Base-by-base conservation (phyloP, 768 basidiomycete genomes). In the Tubosaeta sp. region DNA sequence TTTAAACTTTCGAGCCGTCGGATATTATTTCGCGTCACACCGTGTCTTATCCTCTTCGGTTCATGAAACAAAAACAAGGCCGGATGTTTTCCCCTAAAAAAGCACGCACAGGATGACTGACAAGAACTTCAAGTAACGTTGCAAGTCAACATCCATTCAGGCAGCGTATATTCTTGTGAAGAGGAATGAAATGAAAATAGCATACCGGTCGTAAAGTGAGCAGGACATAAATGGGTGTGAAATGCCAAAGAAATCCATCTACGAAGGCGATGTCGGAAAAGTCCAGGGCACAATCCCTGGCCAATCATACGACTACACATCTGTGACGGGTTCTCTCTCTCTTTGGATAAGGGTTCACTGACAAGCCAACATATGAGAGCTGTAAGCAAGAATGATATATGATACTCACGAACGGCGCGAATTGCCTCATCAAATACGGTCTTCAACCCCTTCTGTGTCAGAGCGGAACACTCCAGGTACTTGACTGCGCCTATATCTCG, bases 351-450 rank as follows among this genome's bases (percentile, higher is more conserved):
- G 89, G 89, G 69, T 91, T 86, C 70, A 92, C 90, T 92, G 59
- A 7, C 16, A 51, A 22, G 18, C 41, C 38, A 43, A 46, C 27
- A 34, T 10, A 46, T 59, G 32, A 61, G 49, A 43, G 36, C 48
- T 27, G 32, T 30, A 47, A 46, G 41, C 25, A 9, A 34, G 8
- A 30, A 57, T 39, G 25, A 40, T 31, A 38, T 38, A 6, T 12
- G 46, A 32, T 31, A 86, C 90, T 82, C 69, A 93, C 90, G 75
- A 60, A 98, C 95, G 49, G 93, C 92, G 48, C 96, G 84, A 63
- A 99, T 98, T 38, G 96, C 96, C 72, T 98, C 96, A 69, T 98
- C 96, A 67, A 99, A 99, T 39, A 99, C 96, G 52, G 88, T 94
- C 82, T 99, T 99, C 66, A 99, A 75, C 14, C 95, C 95, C 73